Base-by-base conservation (phyloP, 2,329 filamentous ascomycete species). In the Eutypella sp. region DNA sequence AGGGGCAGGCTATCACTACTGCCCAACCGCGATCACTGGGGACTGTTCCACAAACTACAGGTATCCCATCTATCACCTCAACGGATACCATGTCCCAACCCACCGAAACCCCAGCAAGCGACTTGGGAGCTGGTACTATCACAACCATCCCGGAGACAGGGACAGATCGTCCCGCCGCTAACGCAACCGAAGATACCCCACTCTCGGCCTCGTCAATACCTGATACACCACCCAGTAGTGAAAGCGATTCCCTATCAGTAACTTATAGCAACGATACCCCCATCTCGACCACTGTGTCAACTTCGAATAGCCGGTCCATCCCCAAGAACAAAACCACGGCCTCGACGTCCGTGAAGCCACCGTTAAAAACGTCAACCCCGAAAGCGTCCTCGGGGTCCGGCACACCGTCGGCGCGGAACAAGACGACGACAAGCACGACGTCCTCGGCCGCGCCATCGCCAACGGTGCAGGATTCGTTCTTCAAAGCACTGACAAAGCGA, bases 391-490 rank as follows among this genome's bases (percentile, higher is more conserved):
- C 52, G 47, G 55, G 55, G 60, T 49, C 16, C 50, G 54, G 41
- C 19, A 24, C n/a, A n/a, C n/a, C n/a, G n/a, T n/a, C n/a, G n/a
- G n/a, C n/a, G n/a, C n/a, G n/a, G n/a, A 20, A 47, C 66, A 22
- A 16, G 6, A 39, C 19, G 10, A 39, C 36, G 11, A n/a, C 36
- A 39, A 39, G n/a, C 41, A 54, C 67, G 22, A 55, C 68, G 22
- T 68, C 72, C 8, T 59, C 74, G 1, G 63, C 75, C 7, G 66
- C 76, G 2, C 67, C 85, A 1, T 79, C 82, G 1, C 91, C 92
- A 2, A 90, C 91, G 0, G 93, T 95, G 1, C 93, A 99, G 65
- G 93, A 99, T 63, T 93, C 88, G 2, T 97, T 99, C 67, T 99
- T 96, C 77, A 97, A 97, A 65, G 89, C 90, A 4, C 85, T 97